A percentile compares a stretch with the other conserved stretches of the same genome.
phyloP scores from a whole-genome alignment of 805 yeast species.

The Hanseniaspora guilliermondii region DNA sequence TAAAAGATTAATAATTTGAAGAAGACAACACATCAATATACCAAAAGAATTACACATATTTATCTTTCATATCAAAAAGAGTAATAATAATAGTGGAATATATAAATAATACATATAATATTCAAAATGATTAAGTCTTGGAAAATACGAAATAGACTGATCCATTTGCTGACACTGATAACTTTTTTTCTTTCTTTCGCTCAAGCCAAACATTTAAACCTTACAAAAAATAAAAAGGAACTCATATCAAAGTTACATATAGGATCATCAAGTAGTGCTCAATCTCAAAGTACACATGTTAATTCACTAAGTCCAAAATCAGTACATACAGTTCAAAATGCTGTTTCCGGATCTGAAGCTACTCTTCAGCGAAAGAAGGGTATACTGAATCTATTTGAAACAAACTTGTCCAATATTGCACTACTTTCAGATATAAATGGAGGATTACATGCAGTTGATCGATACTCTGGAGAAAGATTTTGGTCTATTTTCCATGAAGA shows the following conservation, averaged over 20 bases:
- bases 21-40: too few species aligned
- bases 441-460: constrained; percentile 62
- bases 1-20: too few species aligned
- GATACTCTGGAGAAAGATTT: constrained; percentile 58
- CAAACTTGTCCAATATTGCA: constrained; percentile 8
- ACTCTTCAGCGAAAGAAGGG: constrained; percentile 6
- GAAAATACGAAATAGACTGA: background rate
- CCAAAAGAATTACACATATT: too few species aligned
- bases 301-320: background rate
- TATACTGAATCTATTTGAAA: background rate
- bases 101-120: background rate
- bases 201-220: background rate
- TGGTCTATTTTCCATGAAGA: constrained; percentile 61
- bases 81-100: too few species aligned
- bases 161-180: background rate
- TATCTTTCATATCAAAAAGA: too few species aligned
- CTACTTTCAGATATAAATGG: constrained; percentile 67
- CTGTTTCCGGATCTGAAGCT: constrained; percentile 9
- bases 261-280: background rate
- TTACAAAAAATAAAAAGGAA: background rate
- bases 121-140: background rate
- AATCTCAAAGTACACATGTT: background rate
- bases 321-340: background rate
- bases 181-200: background rate
- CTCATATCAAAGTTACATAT: constrained; percentile 8